phyloP scores from a whole-genome alignment of 768 basidiomycete species.

The Serendipita sp. region DNA sequence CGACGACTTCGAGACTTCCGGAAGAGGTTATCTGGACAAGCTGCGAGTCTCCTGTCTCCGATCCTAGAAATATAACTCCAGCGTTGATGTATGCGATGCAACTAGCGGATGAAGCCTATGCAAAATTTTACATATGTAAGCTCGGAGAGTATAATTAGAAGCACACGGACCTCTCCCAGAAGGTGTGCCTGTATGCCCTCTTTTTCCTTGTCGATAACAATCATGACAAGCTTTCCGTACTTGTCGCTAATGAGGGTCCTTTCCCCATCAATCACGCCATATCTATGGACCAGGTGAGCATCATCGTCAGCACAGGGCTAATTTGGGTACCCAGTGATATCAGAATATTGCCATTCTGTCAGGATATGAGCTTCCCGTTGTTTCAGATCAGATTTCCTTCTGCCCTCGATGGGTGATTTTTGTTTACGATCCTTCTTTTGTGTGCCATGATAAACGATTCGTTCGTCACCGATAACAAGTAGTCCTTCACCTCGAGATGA shows the following conservation, averaged over 20 bases:
- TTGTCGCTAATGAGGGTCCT: slow-evolving; percentile 50
- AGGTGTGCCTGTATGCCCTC: slow-evolving; percentile 29
- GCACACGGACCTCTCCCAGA: slow-evolving; percentile 49
- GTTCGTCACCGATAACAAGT: slow-evolving; percentile 51
- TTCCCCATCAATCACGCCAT: slow-evolving; percentile 26
- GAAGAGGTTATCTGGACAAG: slow-evolving; percentile 40
- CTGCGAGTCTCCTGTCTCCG: slow-evolving; percentile 69
- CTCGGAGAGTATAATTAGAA: not conserved
- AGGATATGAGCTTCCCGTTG: slow-evolving; percentile 28
- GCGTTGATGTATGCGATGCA: slow-evolving; percentile 56
- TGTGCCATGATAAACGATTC: slow-evolving; percentile 34
- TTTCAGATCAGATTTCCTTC: slow-evolving; percentile 18
- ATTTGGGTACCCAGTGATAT: slow-evolving; percentile 44
- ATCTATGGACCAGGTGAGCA: not conserved
- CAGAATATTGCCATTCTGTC: slow-evolving; percentile 64
- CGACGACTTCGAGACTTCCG: slow-evolving; percentile 28
- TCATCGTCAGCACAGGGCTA: not conserved
- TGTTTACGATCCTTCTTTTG: slow-evolving; percentile 27
- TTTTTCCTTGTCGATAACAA: slow-evolving; percentile 30
- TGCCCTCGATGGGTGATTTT: not conserved
- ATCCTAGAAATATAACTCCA: slow-evolving; percentile 61
- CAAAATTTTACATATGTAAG: slow-evolving; percentile 2
- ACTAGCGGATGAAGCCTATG: slow-evolving; percentile 53
- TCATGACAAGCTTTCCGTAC: slow-evolving; percentile 52
- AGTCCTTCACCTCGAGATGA: slow-evolving; percentile 16